These are phyloP conservation scores for Poa annua DNA, from an alignment of 176 grass and related monocot species.

Conservation along the genomic window DNA sequence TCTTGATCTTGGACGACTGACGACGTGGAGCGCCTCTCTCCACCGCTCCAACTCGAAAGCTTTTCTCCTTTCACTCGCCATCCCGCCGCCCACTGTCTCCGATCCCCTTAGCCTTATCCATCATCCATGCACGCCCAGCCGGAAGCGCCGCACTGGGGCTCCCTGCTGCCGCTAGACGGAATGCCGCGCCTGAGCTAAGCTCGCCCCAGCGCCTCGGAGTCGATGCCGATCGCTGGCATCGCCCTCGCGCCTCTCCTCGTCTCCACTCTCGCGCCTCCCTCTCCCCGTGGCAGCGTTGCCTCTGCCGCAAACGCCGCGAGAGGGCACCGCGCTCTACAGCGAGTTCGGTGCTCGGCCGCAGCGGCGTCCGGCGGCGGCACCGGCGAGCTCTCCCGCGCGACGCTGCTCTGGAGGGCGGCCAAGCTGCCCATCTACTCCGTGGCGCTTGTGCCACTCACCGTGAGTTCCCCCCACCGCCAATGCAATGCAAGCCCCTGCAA, in stretches of 20 bases:
- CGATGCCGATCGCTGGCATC: constrained; percentile 57
- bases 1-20: neutral
- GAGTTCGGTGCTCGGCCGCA: constrained; percentile 26
- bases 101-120: constrained; percentile 49
- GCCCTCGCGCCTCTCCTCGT: constrained; percentile 49
- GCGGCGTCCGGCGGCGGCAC: constrained; percentile 19
- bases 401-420: constrained; percentile 80
- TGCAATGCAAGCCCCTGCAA: neutral
- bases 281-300: neutral
- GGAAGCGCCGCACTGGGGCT: neutral
- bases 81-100: neutral
- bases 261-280: constrained; percentile 13
- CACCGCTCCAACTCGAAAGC: neutral
- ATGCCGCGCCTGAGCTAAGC: constrained; percentile 21
- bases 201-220: neutral
- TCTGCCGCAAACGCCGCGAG: neutral
- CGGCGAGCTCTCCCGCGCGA: constrained; percentile 51
- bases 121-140: constrained; percentile 45
- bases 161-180: constrained; percentile 32
- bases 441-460: constrained; percentile 72
- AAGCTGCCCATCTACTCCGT: constrained; percentile 93
- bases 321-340: neutral
- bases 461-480: constrained; percentile 29
- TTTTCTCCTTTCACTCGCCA: neutral
- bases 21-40: neutral